phyloP scores from a whole-genome alignment of 768 basidiomycete species.

The Tricholoma terreum region DNA sequence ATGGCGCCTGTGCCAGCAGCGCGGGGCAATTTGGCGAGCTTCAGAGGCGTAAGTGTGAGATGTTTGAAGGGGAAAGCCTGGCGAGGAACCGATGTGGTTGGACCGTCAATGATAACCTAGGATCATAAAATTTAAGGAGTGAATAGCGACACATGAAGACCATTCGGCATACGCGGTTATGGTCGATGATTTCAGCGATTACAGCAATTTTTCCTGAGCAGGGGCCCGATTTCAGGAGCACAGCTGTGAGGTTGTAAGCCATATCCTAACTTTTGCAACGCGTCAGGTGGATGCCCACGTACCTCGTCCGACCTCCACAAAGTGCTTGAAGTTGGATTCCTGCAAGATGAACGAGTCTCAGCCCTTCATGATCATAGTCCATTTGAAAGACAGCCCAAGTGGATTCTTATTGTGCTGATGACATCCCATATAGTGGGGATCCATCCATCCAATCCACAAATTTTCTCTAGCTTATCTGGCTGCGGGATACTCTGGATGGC shows the following conservation, averaged over 20 bases:
- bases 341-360: slow-evolving; percentile 23
- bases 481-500: slow-evolving; percentile 12
- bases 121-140: background rate
- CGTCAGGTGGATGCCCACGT: slow-evolving; percentile 18
- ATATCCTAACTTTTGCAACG: background rate
- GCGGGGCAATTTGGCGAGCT: slow-evolving; percentile 81
- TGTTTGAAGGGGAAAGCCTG: slow-evolving; percentile 91
- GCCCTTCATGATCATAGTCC: slow-evolving; percentile 9
- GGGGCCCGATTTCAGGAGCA: slow-evolving; percentile 90
- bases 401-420: background rate
- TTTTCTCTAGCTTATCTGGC: slow-evolving; percentile 8
- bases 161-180: slow-evolving; percentile 77
- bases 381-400: slow-evolving; percentile 3
- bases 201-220: slow-evolving; percentile 87
- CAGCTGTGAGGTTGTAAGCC: slow-evolving; percentile 48
- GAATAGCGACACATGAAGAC: background rate
- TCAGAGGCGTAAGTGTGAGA: slow-evolving; percentile 85
- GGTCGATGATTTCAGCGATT: slow-evolving; percentile 97
- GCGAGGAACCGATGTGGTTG: slow-evolving; percentile 86
- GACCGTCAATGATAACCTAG: slow-evolving; percentile 95
- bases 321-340: slow-evolving; percentile 92
- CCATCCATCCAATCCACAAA: slow-evolving; percentile 24
- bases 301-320: slow-evolving; percentile 98
- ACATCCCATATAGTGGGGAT: slow-evolving; percentile 10
- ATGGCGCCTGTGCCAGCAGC: slow-evolving; percentile 78